Evolutionary conservation across 2,329 filamentous ascomycete genomes (phyloP).

Genomic region (Beauveria asiatica): DNA sequence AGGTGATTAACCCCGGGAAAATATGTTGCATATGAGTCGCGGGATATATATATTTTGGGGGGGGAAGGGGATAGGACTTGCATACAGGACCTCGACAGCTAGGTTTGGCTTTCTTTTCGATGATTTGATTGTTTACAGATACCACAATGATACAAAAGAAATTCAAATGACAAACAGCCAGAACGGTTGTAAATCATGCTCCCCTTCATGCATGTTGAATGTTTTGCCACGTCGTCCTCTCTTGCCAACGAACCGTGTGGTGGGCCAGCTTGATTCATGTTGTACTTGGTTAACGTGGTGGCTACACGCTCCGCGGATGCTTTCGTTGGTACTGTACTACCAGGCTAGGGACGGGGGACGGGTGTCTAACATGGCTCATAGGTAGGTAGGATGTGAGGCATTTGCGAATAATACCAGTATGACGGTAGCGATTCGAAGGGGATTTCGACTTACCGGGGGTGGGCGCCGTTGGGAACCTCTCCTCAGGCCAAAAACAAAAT

Average conservation of each 20-base stretch:
- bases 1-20: neutral
- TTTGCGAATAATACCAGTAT: neutral
- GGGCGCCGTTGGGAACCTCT: neutral
- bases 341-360: neutral
- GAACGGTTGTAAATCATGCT: too few species aligned
- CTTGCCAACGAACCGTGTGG: neutral
- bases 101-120: conserved; percentile 1
- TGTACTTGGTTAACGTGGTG: neutral
- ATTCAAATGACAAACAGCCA: neutral
- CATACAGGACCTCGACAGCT: conserved; percentile 2
- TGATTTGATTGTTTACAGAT: conserved; percentile 6
- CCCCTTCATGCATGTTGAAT: too few species aligned
- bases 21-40: neutral
- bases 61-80: neutral
- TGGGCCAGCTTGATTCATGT: neutral
- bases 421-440: neutral
- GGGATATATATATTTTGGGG: neutral
- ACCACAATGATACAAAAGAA: conserved; percentile 3
- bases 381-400: neutral
- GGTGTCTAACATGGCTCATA: neutral
- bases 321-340: neutral
- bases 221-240: neutral
- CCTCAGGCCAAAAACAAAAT: neutral
- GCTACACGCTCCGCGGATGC: neutral
- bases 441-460: neutral